Percentiles rank a stretch among this genome's conserved stretches.
These are phyloP conservation scores for Asterochloris sp. DNA, from an alignment of 139 green algal genomes.

Conservation along the genomic window DNA sequence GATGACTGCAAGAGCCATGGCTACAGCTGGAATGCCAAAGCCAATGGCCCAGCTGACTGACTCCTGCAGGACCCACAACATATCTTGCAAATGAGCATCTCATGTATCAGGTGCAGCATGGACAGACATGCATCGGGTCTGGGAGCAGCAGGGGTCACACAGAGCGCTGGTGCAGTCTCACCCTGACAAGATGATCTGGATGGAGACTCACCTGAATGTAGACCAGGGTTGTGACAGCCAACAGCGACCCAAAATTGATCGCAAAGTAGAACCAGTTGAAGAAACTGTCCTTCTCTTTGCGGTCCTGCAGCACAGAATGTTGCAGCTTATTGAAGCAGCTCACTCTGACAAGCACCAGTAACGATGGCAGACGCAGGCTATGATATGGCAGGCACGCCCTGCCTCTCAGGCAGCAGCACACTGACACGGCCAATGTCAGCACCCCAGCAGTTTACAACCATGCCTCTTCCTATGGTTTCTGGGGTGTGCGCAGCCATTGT, in stretches of 20 bases:
- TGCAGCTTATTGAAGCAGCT: neutral
- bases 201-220: conserved; percentile 53
- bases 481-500: no score
- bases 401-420: no score
- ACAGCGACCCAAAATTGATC: conserved; percentile 90
- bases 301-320: conserved; percentile 49
- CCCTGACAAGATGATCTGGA: neutral
- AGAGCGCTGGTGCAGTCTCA: no score
- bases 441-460: no score
- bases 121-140: no score
- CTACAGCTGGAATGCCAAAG: conserved; percentile 80
- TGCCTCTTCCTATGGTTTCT: no score
- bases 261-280: conserved; percentile 99
- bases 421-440: no score
- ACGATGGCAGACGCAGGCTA: no score
- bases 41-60: conserved; percentile 81
- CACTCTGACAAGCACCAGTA: no score
- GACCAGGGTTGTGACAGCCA: conserved; percentile 75
- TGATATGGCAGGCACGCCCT: no score
- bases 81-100: neutral
- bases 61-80: conserved; percentile 35
- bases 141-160: no score
- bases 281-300: conserved; percentile 84
- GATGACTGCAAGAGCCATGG: conserved; percentile 76
- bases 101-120: neutral